A percentile compares a stretch with the other conserved stretches of the same genome.
Evolutionary conservation across 352 stramenopile genomes (phyloP).

Genomic region (Sclerospora graminicola): DNA sequence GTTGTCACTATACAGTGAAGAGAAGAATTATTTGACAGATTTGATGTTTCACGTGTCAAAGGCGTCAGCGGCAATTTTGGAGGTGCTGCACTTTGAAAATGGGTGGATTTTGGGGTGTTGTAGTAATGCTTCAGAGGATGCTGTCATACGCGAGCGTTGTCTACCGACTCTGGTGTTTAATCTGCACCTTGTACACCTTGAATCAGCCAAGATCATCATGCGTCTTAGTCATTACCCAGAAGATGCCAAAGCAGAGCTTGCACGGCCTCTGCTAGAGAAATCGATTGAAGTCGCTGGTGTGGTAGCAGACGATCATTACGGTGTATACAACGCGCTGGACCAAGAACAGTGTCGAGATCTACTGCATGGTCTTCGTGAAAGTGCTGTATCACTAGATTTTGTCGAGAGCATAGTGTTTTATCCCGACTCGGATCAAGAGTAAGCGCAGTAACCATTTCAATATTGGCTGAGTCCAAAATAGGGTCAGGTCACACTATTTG

Average conservation of each 20-base stretch:
- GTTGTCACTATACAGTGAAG: conserved; percentile 50
- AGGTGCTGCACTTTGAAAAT: conserved; percentile 71
- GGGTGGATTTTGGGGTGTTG: conserved; percentile 58
- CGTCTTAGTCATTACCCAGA: conserved; percentile 58
- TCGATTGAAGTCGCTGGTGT: conserved; percentile 68
- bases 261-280: conserved; percentile 52
- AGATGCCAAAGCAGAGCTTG: conserved; percentile 42
- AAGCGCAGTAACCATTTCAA: no score
- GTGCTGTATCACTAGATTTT: conserved; percentile 47
- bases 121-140: conserved; percentile 32
- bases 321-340: conserved; percentile 45
- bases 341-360: conserved; percentile 57
- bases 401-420: conserved; percentile 29
- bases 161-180: conserved; percentile 62
- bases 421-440: conserved; percentile 17
- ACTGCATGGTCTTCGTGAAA: conserved; percentile 58
- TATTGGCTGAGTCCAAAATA: no score
- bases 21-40: conserved; percentile 64
- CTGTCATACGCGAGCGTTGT: conserved; percentile 36
- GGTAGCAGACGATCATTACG: conserved; percentile 70
- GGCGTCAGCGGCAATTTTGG: conserved; percentile 36
- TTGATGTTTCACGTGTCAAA: conserved; percentile 69
- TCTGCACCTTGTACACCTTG: conserved; percentile 66
- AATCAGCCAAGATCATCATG: conserved; percentile 63
- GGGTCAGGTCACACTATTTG: no score